Base-by-base conservation (phyloP, 805 yeast species). In the Candida schatavii region DNA sequence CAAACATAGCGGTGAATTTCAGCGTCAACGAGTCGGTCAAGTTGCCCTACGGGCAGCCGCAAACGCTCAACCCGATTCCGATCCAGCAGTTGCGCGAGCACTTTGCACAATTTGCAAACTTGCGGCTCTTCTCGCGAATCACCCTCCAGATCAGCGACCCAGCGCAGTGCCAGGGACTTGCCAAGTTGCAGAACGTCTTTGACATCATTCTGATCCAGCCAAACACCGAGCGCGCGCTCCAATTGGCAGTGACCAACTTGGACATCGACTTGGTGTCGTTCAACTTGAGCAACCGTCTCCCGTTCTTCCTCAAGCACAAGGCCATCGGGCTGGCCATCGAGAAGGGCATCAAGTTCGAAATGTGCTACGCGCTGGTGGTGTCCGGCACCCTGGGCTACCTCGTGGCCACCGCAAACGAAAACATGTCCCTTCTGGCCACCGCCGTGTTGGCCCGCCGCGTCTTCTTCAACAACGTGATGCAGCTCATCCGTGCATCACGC, bases 121-220 rank as follows among this genome's bases (percentile, higher is more conserved):
- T 64, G 37, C 44, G 65, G 55, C 43, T 78, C 56, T 85, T 78
- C 51, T 75, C 89, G 1, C 67, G 99, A 43, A 71, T 87, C 20
- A 93, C 98, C 0, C 55, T 93, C 5, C 68, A 80, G 10, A 75
- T 90, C 7, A 85, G 80, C 46, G 97, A 89, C 46, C 83, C 91
- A 1, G 71, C 88, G 5, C 85, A 85, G 48, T 80, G 85, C 33
- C 91, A 83, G 51, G 79, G 77, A 20, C 61, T 83, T 25, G 64
- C 78, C 32, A 67, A 74, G 54, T 59, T 61, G 59, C 65, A 62
- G 45, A 64, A 61, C 40, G 59, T 68, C 9, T 93, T 85, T 57
- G 98, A 93, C 58, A 61, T 93, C 2, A 71, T 93, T 5, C 87
- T 97, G 0, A 82, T 91, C 1, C 77, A 81, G 49, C 99, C 99